Conservation (phyloP, 2,329 filamentous ascomycete genomes). For the Metarhizium sp. region DNA sequence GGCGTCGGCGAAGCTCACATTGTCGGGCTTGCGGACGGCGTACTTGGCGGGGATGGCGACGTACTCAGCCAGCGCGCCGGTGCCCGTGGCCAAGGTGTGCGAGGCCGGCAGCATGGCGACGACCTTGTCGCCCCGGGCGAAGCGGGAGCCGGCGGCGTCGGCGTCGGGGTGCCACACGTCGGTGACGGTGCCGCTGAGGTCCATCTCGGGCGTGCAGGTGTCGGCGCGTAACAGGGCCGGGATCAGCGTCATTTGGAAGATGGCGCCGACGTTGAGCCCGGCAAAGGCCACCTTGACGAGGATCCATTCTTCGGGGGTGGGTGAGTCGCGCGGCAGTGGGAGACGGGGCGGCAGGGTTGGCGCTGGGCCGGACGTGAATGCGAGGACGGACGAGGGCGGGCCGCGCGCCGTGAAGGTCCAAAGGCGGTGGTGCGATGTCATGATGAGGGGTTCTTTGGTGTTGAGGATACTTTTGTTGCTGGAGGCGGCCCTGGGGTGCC, state of each 20-base stretch:
- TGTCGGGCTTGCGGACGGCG: conserved; percentile 21
- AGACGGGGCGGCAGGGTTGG: conserved; percentile 10
- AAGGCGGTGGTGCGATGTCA: conserved; percentile 4
- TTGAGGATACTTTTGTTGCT: not conserved
- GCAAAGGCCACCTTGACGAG: conserved; percentile 31
- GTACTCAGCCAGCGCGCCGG: conserved; percentile 30
- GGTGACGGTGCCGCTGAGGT: conserved; percentile 31
- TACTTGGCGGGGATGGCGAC: conserved; percentile 25
- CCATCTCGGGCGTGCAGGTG: conserved; percentile 30
- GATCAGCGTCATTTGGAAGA: conserved; percentile 30
- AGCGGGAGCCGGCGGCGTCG: conserved; percentile 10
- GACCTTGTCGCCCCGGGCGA: conserved; percentile 23
- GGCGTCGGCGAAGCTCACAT: conserved; percentile 22
- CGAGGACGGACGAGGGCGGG: conserved; percentile 16
- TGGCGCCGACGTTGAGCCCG: conserved; percentile 35
- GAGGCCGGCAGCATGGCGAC: conserved; percentile 28
- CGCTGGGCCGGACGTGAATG: conserved; percentile 12
- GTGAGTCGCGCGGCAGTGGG: conserved; percentile 17
- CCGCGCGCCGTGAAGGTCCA: conserved; percentile 22
- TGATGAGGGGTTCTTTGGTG: not conserved
- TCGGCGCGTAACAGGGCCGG: conserved; percentile 26
- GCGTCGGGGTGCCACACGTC: conserved; percentile 22
- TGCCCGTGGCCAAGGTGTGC: conserved; percentile 22
- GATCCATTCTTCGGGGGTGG: conserved; percentile 23
- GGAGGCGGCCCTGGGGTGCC: too few species aligned